Evolutionary conservation across 441 rosid species (phyloP), one percentile per base, ranked within the genome.

Genomic region (Omphalea diandra): DNA sequence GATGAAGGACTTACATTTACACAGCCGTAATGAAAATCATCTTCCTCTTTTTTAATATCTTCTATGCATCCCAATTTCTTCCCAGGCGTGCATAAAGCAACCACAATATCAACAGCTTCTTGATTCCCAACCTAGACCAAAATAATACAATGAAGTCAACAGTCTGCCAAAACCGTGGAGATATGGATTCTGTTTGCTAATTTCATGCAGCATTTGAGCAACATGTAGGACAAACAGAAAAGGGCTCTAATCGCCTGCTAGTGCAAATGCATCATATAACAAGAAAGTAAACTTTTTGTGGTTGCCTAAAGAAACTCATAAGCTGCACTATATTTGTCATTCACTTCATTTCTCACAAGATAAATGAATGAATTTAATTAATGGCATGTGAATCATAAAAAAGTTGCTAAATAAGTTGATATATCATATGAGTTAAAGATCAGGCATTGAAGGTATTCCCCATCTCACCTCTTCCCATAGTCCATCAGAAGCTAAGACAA

Each of bases 401-500:
- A 17, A 5, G 15, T 14, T 46, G 0, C 18, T 3, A 12, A 18
- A 24, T 4, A 24, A 6, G 14, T 63, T 63, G 24, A 44, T 22
- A 36, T 29, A 36, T 32, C 4, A 35, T 20, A 52, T 31, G n/a
- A 20, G 58, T 35, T 11, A 47, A 46, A 69, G 29, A 47, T 33
- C 73, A 2, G 40, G 66, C 18, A n/a, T 33, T 43, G 46, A 43
- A 36, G 11, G 40, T 27, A 63, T 56, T 32, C 55, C 14, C 24
- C 17, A 40, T 7, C 82, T 74, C 53, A 84, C 95, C 87, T 81
- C 74, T 63, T 87, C 89, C 96, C 96, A 93, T n/a, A 90, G 79
- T 35, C 96, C 97, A 85, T 87, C 97, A 63, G 94, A 89, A 73
- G 96, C 97, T 67, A 93, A 79, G 68, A 93, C 79, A 49, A 93